A percentile compares a stretch with the other conserved stretches of the same genome.
These are phyloP conservation scores for Polyporus tsugae DNA, from an alignment of 1,284 basidiomycete genomes.

Conservation along the genomic window DNA sequence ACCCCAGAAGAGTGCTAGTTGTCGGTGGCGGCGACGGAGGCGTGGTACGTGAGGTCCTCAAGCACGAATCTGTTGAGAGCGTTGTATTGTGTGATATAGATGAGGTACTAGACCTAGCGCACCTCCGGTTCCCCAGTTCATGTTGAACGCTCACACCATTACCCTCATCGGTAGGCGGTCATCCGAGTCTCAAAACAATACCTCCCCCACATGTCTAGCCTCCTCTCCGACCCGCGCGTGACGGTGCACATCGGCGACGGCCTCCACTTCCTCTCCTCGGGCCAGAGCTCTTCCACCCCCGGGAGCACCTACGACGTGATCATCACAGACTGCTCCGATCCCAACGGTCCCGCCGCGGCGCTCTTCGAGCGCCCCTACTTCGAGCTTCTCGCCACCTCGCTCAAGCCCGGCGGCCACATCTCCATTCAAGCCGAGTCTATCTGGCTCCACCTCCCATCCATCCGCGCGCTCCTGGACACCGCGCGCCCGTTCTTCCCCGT, in stretches of 20 bases:
- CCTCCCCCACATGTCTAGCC: slow-evolving; percentile 92
- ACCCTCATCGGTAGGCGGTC: slow-evolving; percentile 69
- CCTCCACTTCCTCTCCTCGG: slow-evolving; percentile 53
- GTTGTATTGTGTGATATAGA: slow-evolving; percentile 99
- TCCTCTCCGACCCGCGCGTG: slow-evolving; percentile 86
- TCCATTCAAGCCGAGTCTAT: slow-evolving; percentile 95
- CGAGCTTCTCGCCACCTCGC: slow-evolving; percentile 59
- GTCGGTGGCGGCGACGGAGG: slow-evolving; percentile 97
- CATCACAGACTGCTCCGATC: slow-evolving; percentile 98
- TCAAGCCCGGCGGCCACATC: slow-evolving; percentile 91
- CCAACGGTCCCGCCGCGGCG: slow-evolving; percentile 92
- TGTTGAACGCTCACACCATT: slow-evolving; percentile 3
- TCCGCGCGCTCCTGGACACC: slow-evolving; percentile 79
- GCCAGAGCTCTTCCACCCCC: slow-evolving; percentile 44
- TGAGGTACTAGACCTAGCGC: slow-evolving; percentile 61
- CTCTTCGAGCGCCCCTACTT: slow-evolving; percentile 99
- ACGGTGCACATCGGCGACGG: slow-evolving; percentile 94
- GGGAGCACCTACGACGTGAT: slow-evolving; percentile 97
- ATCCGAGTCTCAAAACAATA: slow-evolving; percentile 93
- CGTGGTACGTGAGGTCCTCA: slow-evolving; percentile 96
- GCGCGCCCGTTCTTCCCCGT: slow-evolving; percentile 84
- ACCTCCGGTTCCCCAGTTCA: neutral
- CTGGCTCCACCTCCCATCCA: slow-evolving; percentile 72
- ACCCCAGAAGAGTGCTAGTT: slow-evolving; percentile 91
- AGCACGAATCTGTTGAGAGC: slow-evolving; percentile 90